Base-by-base conservation (phyloP, 2,329 filamentous ascomycete genomes). In the Lachnellula hyalina region DNA sequence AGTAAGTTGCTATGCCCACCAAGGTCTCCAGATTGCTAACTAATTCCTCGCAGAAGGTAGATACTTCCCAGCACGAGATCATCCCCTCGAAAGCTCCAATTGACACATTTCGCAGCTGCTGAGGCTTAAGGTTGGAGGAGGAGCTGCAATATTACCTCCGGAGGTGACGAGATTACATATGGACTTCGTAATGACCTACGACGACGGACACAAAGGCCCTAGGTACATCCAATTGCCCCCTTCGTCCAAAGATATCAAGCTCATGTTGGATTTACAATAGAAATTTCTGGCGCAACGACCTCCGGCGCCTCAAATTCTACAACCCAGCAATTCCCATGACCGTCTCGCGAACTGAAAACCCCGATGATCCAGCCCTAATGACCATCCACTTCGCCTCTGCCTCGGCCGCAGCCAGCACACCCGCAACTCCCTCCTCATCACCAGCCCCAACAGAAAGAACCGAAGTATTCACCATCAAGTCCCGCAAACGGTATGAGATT, bases 281-380 rank as follows among this genome's bases (percentile, higher is more conserved):
- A 67, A 90, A 90, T 75, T 96, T 99, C 80, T 96, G 90, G 89
- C 84, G 82, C 61, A 77, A 85, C 57, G 87, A 85, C 69, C 84
- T 97, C 47, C 89, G 90, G 21, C 84, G 90, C 54, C 78, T 99
- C 63, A 96, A 99, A 79, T 99, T 86, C 76, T 87, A 96, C 79
- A 99, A 99, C 71, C 94, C 94, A 0, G 75, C 84, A 12, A 72
- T 96, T 46, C 83, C 87, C 44, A 95, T 97, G 81, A 85, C 89
- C 56, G 83, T 96, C 65, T 86, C 87, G 71, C 87, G 89, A 56
- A 85, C 81, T 60, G 65, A 70, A 38, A 73, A 85, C 45, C 77
- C 83, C 62, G 70, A 75, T 4, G 76, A 76, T 21, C 75, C 80
- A 6, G 82, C 87, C 14, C 77, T 75, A 47, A 76, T 91, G 73